phyloP scores from a whole-genome alignment of 176 grass and related monocot genomes.

The Oryza nivara region DNA sequence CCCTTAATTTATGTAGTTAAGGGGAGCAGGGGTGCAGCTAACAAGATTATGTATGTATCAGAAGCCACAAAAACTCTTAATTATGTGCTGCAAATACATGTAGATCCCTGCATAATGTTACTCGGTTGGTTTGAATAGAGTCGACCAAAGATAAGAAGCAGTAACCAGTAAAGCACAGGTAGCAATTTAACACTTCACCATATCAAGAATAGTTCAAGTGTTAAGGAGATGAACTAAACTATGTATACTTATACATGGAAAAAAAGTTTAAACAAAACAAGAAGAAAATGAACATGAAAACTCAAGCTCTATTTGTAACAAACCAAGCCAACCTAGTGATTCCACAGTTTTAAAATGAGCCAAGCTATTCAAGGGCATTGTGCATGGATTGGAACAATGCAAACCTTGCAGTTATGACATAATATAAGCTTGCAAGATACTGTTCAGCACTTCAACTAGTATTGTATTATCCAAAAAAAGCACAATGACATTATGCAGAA shows the following conservation, averaged over 20 bases:
- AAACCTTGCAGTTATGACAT: background rate
- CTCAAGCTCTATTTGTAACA: background rate
- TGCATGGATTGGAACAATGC: background rate
- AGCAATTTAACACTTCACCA: background rate
- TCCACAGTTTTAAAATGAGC: background rate
- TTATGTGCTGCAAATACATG: slow-evolving; percentile 3
- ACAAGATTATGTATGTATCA: background rate
- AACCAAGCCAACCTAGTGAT: background rate
- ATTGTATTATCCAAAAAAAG: background rate
- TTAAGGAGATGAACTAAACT: background rate
- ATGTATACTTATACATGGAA: background rate
- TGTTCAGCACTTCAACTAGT: slow-evolving; percentile 11
- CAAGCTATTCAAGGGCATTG: slow-evolving; percentile 8
- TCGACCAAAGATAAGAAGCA: background rate
- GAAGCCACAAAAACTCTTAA: background rate
- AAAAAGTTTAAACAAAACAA: background rate
- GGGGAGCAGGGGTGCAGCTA: background rate
- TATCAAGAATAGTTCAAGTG: background rate
- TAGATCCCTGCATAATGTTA: background rate
- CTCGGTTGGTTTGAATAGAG: background rate
- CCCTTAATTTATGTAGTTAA: background rate
- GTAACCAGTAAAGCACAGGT: background rate
- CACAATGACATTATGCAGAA: slow-evolving; percentile 13
- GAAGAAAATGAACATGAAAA: background rate
- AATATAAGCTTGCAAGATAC: slow-evolving; percentile 1